These are phyloP conservation scores for Herpetospermum pedunculosum DNA, from an alignment of 306 rosid species.

Conservation along the genomic window DNA sequence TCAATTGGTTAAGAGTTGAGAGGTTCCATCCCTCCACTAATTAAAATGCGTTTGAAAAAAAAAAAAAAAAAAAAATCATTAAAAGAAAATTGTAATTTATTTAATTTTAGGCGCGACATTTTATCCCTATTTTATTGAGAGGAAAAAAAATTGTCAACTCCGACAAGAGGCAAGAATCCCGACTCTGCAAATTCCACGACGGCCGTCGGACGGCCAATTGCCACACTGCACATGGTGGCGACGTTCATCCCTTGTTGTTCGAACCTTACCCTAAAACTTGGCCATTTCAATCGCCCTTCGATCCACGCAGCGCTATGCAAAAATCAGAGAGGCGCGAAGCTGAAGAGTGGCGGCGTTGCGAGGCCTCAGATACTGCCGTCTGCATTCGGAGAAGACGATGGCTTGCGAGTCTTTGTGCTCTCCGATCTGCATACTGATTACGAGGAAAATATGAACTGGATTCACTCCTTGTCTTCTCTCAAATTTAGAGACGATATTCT, in stretches of 20 bases:
- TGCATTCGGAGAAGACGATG: conserved; percentile 22
- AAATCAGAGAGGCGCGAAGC: conserved; percentile 20
- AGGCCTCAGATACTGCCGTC: conserved; percentile 43
- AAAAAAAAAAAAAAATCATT: too few relatives aligned
- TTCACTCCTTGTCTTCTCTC: conserved; percentile 31
- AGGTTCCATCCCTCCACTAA: too few relatives aligned
- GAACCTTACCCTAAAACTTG: background rate
- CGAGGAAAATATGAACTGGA: conserved; percentile 75
- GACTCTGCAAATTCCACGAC: background rate
- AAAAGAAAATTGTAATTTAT: too few relatives aligned
- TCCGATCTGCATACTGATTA: conserved; percentile 86
- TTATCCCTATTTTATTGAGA: background rate
- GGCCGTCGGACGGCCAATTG: background rate
- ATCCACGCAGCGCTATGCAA: conserved; percentile 23
- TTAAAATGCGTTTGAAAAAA: too few relatives aligned
- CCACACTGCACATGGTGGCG: background rate
- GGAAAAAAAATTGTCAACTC: background rate
- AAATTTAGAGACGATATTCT: conserved; percentile 47
- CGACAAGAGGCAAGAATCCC: background rate
- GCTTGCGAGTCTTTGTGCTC: conserved; percentile 53
- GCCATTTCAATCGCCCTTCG: conserved; percentile 18
- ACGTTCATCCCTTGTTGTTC: background rate
- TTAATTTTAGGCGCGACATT: background rate
- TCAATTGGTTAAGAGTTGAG: too few relatives aligned
- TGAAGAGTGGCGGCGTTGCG: conserved; percentile 6